Percentiles rank a stretch among this genome's conserved stretches.
These are phyloP conservation scores for Corymbia maculata DNA, from an alignment of 345 rosid species.

Conservation along the genomic window DNA sequence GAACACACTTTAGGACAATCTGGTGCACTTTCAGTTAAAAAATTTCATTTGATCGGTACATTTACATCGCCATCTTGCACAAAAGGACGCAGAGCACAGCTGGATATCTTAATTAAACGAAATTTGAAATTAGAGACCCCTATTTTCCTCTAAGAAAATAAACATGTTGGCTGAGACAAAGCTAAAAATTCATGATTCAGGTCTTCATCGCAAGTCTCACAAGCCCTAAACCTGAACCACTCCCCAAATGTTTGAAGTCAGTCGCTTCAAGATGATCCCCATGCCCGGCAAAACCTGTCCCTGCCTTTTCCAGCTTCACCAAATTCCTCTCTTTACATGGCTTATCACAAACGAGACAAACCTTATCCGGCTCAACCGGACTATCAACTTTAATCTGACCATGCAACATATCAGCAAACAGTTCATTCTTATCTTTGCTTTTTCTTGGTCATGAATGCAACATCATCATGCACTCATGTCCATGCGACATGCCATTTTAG, in stretches of 20 bases:
- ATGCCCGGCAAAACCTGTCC: slow-evolving; percentile 86
- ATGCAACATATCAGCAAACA: no score
- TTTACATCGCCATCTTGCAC: no score
- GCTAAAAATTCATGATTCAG: not conserved
- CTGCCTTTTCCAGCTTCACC: slow-evolving; percentile 74
- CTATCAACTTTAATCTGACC: no score
- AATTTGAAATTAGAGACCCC: not conserved
- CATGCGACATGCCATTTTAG: no score
- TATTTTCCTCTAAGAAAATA: not conserved
- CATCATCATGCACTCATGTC: no score
- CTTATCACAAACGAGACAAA: slow-evolving; percentile 70
- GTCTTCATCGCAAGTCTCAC: slow-evolving; percentile 69
- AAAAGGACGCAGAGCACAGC: not conserved
- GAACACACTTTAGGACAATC: no score
- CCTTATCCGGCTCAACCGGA: no score
- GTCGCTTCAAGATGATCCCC: slow-evolving; percentile 71
- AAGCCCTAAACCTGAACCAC: slow-evolving; percentile 87
- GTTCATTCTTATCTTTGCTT: no score
- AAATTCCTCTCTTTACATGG: slow-evolving; percentile 66
- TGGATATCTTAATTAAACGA: not conserved
- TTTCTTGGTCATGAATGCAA: no score
- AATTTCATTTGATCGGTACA: not conserved
- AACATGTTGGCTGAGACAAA: not conserved
- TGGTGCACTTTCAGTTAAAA: not conserved
- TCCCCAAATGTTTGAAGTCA: slow-evolving; percentile 94